Evolutionary conservation across 768 basidiomycete genomes (phyloP).

Genomic region (Rubroboletus pulcherrimus): DNA sequence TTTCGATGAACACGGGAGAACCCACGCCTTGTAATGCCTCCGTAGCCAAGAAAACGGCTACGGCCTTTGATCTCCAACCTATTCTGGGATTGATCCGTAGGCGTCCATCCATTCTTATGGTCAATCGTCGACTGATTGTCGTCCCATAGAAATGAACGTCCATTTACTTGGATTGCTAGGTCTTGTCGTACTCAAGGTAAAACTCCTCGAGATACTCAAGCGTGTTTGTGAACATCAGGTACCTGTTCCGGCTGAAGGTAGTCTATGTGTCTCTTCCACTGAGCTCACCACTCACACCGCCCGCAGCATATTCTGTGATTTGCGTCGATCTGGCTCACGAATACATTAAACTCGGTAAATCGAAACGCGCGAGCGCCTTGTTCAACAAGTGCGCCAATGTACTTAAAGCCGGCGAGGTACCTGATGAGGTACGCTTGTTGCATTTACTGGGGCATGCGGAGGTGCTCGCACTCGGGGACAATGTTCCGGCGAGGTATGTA

Average conservation of each 20-base stretch:
- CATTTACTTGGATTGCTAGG: slow-evolving; percentile 69
- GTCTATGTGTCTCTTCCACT: slow-evolving; percentile 31
- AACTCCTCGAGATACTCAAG: slow-evolving; percentile 60
- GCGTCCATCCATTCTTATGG: slow-evolving; percentile 18
- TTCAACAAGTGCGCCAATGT: slow-evolving; percentile 54
- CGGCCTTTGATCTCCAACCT: slow-evolving; percentile 25
- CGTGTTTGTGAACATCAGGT: slow-evolving; percentile 52
- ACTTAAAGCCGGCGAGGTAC: slow-evolving; percentile 42
- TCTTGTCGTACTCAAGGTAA: slow-evolving; percentile 60
- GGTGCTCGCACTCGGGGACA: slow-evolving; percentile 56
- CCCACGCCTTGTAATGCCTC: background rate
- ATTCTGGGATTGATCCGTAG: slow-evolving; percentile 53
- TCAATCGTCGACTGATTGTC: background rate
- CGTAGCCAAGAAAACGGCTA: background rate
- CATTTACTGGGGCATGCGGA: slow-evolving; percentile 68
- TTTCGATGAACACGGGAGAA: slow-evolving; percentile 19
- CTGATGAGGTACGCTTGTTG: slow-evolving; percentile 49
- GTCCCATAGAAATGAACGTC: slow-evolving; percentile 45
- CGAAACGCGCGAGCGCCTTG: slow-evolving; percentile 58
- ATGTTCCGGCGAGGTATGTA: slow-evolving; percentile 55
- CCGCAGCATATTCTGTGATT: slow-evolving; percentile 53
- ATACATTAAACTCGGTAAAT: slow-evolving; percentile 75
- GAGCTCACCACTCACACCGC: background rate
- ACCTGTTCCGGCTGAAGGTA: slow-evolving; percentile 47
- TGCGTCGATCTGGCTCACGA: slow-evolving; percentile 77